Evolutionary conservation across 257 asterid species (phyloP), one percentile per base, ranked within the genome.

Genomic region (Anisodus acutangulus): DNA sequence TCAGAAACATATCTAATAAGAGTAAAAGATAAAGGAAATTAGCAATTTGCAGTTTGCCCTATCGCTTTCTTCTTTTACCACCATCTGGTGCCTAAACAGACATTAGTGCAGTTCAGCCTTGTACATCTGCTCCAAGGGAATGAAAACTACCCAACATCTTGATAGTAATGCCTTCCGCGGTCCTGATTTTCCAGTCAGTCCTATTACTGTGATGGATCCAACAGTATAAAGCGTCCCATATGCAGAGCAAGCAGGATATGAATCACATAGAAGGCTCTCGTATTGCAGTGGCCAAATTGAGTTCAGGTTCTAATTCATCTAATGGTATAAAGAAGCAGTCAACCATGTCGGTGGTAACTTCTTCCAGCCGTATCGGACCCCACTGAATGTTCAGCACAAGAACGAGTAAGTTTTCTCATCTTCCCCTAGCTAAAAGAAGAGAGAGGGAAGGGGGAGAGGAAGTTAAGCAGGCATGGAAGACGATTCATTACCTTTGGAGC

Each of bases 221-320:
- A 35, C 6, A 51, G n/a, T 54, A 76, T 76, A 8, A 9, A 31
- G 12, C 4, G 6, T 37, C 8, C 9, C 15, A 1, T 53, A 53
- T 1, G 63, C 62, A 53, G 63, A 51, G 22, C 12, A 76, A 76
- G 49, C 16, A 19, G 82, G 78, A 17, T 67, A 58, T 9, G 12
- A 66, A 62, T 91, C 91, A 96, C 59, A 91, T 94, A 15, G 93
- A 89, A n/a, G 99, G 99, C 85, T 96, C 99, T 71, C 99, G 93
- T 63, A 93, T 83, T 64, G 94, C 68, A 63, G 93, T 94, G 35
- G 97, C 97, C 91, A 96, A 88, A 91, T 92, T 91, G 45, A 96
- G 89, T 45, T 92, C 98, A 0, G 93, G 93, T 68, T 91, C 98
- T n/a, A 78, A 49, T 86, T 93, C 98, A 12, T 89, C 89, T 49